Conservation (phyloP, 2,329 filamentous ascomycete species). For the Apiospora saccharicola region DNA sequence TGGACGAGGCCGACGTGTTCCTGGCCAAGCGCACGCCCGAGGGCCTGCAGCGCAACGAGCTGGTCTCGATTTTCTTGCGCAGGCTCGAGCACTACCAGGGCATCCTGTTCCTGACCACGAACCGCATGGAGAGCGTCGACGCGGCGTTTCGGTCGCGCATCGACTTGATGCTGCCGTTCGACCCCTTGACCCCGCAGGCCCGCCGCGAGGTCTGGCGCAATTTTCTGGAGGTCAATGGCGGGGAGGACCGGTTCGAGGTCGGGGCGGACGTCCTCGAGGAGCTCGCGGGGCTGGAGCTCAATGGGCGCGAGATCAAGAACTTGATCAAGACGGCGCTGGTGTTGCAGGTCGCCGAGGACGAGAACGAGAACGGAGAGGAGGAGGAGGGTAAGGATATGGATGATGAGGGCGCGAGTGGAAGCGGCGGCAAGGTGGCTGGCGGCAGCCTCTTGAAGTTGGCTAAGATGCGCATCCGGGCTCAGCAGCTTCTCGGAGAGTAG, state of each 20-base stretch:
- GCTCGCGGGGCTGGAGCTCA: background rate
- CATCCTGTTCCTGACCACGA: constrained; percentile 48
- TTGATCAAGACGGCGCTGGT: background rate
- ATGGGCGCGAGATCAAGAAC: constrained; percentile 20
- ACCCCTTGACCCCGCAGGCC: background rate
- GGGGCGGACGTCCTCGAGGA: background rate
- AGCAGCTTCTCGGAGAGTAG: background rate
- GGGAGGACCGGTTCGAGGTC: background rate
- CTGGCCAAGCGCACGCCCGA: background rate
- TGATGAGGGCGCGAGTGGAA: no score
- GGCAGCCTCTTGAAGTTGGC: background rate
- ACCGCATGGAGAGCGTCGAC: constrained; percentile 39
- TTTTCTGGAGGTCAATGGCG: background rate
- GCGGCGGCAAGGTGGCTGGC: background rate
- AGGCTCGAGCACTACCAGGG: constrained; percentile 43
- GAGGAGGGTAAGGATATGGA: background rate
- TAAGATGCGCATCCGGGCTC: background rate
- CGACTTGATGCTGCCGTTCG: constrained; percentile 37
- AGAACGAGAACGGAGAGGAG: background rate
- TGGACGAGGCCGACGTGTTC: constrained; percentile 21
- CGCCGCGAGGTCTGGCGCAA: background rate
- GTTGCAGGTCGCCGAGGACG: background rate
- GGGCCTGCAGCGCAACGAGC: background rate
- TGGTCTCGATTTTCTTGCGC: constrained; percentile 20
- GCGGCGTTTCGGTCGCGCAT: constrained; percentile 37